phyloP scores from a whole-genome alignment of 2,329 filamentous ascomycete genomes.

The Botrytis elliptica region DNA sequence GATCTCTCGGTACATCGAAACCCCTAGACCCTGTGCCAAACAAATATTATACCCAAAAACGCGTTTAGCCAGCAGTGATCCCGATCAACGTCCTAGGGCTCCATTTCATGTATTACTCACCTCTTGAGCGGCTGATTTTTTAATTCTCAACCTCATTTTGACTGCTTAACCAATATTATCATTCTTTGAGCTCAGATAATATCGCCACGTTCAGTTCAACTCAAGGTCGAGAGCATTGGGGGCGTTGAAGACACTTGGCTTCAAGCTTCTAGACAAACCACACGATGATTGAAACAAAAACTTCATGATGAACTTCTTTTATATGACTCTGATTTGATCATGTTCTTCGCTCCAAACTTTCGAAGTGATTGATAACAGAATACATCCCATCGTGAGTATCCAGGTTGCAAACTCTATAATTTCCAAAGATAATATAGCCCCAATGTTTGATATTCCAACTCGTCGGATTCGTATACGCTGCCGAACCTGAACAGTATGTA shows the following conservation, averaged over 20 bases:
- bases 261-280: background rate
- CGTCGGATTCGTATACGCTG: background rate
- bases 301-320: rapidly evolving
- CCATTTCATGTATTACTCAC: background rate
- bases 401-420: background rate
- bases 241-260: background rate
- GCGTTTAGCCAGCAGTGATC: background rate
- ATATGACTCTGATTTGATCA: rapidly evolving
- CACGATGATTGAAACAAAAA: background rate
- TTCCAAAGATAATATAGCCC: background rate
- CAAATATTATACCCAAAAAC: background rate
- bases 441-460: background rate
- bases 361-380: background rate
- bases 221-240: background rate
- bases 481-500: background rate
- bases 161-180: rapidly evolving
- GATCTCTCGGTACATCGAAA: background rate
- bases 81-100: too few species aligned
- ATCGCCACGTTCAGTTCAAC: background rate
- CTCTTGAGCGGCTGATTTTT: too few species aligned
- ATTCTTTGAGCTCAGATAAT: background rate
- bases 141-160: too few species aligned
- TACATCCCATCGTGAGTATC: background rate
- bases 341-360: background rate
- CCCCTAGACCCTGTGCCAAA: too few species aligned